A percentile compares a stretch with the other conserved stretches of the same genome.
Conservation (phyloP, 2,329 filamentous ascomycete species). For the Aspergillus sojae region DNA sequence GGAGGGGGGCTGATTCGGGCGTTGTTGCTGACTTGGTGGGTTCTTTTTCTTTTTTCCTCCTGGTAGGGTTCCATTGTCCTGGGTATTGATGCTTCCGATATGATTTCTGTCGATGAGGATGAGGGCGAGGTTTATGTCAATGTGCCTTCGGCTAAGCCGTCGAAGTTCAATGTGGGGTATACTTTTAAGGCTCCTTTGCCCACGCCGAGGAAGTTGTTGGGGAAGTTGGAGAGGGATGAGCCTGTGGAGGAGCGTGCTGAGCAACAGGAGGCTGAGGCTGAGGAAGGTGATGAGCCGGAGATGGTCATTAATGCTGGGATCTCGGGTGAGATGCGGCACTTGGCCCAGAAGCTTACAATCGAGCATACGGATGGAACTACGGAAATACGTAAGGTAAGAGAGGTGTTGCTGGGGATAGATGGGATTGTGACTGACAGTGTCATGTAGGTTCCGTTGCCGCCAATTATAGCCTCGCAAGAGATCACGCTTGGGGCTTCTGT, state of each 20-base stretch:
- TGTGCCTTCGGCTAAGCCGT: slow-evolving; percentile 29
- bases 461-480: slow-evolving; percentile 28
- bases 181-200: slow-evolving; percentile 39
- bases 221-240: slow-evolving; percentile 22
- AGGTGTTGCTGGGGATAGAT: neutral
- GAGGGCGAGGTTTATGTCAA: slow-evolving; percentile 32
- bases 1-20: neutral
- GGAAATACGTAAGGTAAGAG: slow-evolving; percentile 30
- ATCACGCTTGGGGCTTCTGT: slow-evolving; percentile 38
- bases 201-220: slow-evolving; percentile 24
- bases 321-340: slow-evolving; percentile 31
- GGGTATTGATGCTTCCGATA: slow-evolving; percentile 38
- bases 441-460: slow-evolving; percentile 34
- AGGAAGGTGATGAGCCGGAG: slow-evolving; percentile 21
- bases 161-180: slow-evolving; percentile 35
- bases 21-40: slow-evolving; percentile 4
- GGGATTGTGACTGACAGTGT: slow-evolving; percentile 8
- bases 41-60: slow-evolving; percentile 9
- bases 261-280: neutral
- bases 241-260: slow-evolving; percentile 17
- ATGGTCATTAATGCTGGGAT: slow-evolving; percentile 38
- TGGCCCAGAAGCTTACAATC: slow-evolving; percentile 26
- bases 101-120: slow-evolving; percentile 33
- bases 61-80: slow-evolving; percentile 36
- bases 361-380: slow-evolving; percentile 29